Conservation (phyloP, 352 stramenopile species). For the Pythium brachiatum region DNA sequence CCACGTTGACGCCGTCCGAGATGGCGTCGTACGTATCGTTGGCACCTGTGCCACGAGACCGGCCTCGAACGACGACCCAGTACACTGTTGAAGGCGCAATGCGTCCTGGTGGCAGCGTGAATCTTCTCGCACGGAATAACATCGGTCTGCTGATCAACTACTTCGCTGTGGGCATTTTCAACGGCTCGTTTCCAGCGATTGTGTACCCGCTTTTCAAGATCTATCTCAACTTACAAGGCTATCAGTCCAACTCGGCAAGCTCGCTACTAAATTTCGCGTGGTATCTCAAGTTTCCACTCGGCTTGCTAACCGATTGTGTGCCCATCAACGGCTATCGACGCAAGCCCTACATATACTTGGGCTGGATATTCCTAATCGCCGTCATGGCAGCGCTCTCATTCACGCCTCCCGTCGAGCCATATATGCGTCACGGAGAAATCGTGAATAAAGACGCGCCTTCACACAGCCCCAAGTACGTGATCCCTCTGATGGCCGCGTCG, state of each 20-base stretch:
- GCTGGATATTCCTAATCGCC: constrained; percentile 43
- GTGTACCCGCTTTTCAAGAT: constrained; percentile 78
- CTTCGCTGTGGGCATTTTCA: constrained; percentile 65
- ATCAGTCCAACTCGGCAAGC: constrained; percentile 58
- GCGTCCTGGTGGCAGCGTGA: constrained; percentile 22
- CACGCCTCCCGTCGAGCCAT: constrained; percentile 27
- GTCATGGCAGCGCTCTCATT: constrained; percentile 38
- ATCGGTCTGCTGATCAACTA: constrained; percentile 63
- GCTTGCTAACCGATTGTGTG: constrained; percentile 60
- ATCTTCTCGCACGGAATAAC: constrained; percentile 32
- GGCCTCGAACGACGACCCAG: background rate
- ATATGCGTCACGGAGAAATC: constrained; percentile 21
- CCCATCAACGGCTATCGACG: constrained; percentile 53
- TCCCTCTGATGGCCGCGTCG: constrained; percentile 47
- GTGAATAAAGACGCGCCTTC: constrained; percentile 20
- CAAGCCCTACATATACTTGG: constrained; percentile 68
- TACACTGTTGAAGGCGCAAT: constrained; percentile 17
- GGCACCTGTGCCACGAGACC: constrained; percentile 5
- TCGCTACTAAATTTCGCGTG: constrained; percentile 60
- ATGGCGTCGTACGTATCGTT: constrained; percentile 14
- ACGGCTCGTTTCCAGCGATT: constrained; percentile 59
- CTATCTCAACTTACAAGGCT: constrained; percentile 59
- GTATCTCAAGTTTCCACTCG: constrained; percentile 67
- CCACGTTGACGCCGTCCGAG: constrained; percentile 17
- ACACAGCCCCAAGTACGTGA: constrained; percentile 31